Percentiles rank a stretch among this genome's conserved stretches.
Conservation (phyloP, 805 yeast species). For the Teunomyces stri region DNA sequence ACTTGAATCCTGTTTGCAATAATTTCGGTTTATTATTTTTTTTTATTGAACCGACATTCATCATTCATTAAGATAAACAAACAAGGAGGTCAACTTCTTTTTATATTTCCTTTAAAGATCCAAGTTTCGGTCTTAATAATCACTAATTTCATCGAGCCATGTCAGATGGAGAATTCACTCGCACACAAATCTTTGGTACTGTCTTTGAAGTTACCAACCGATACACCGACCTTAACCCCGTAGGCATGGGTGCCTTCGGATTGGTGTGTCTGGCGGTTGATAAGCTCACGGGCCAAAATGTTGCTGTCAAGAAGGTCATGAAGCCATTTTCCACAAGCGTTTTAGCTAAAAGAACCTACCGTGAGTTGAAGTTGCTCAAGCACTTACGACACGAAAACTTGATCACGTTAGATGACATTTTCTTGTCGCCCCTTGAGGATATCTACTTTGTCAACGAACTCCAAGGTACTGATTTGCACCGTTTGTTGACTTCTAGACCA, state of each 20-base stretch:
- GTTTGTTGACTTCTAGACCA: conserved; percentile 88
- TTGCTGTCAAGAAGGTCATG: conserved; percentile 97
- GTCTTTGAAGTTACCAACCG: conserved; percentile 90
- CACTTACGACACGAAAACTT: conserved; percentile 93
- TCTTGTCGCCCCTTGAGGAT: conserved; percentile 91
- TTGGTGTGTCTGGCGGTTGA: conserved; percentile 95
- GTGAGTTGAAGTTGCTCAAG: conserved; percentile 90
- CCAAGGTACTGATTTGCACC: conserved; percentile 94
- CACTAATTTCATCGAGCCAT: conserved; percentile 12
- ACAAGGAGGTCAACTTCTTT: background rate
- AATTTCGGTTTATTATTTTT: too few species aligned
- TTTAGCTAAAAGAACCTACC: conserved; percentile 91
- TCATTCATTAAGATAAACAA: background rate
- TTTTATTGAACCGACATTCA: too few species aligned
- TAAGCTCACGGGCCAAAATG: conserved; percentile 84
- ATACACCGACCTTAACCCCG: conserved; percentile 91
- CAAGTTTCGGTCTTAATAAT: background rate
- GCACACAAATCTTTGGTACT: conserved; percentile 94
- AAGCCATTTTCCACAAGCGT: conserved; percentile 95
- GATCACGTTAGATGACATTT: conserved; percentile 89
- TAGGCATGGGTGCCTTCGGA: conserved; percentile 99
- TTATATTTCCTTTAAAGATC: background rate
- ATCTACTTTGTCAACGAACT: conserved; percentile 94
- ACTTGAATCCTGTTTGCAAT: too few species aligned
- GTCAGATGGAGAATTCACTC: conserved; percentile 49